Evolutionary conservation across 352 stramenopile genomes (phyloP), one percentile per base, ranked within the genome.

Genomic region (Phytopythium aichiense): DNA sequence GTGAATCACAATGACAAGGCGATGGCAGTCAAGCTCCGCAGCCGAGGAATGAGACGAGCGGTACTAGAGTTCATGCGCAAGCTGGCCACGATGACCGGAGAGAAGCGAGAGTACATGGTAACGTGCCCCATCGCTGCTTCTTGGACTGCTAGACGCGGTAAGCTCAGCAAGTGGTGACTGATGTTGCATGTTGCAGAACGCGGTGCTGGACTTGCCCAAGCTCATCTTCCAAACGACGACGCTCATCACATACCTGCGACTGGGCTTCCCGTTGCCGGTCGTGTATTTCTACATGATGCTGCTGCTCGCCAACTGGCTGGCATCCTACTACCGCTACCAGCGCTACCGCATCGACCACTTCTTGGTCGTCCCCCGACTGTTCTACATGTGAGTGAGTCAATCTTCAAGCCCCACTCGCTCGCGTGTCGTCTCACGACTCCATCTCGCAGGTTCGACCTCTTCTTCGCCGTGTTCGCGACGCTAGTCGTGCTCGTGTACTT

Each of bases 401-500:
- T 46, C 43, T 45, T 43, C 22, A 22, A n/a, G 22, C 46, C 42
- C 20, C 15, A 22, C 30, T 23, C 30, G 22, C 38, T 28, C 28
- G 28, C 28, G 28, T 38, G 13, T 52, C 15, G 48, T 12, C 43
- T 42, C 12, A 55, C 30, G 4, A 25, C 40, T 61, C 51, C 18
- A 33, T 43, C n/a, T 7, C 25, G 7, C 46, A 84, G 71, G 16
- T 88, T 85, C 33, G 74, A 88, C 20, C 43, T 88, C 48, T 86
- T 88, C 50, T 88, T 88, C 61, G 79, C 74, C 2, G 79, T 86
- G 13, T 84, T 86, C 50, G 72, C 76, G 25, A 76, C 72, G 6
- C 42, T 86, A 0, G 57, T 76, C 16, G 71, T 83, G 18, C 55
- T 88, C 2, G 42, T 72, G 0, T 84, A 77, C 52, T 72, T 73